Percentiles rank a stretch among this genome's conserved stretches.
Evolutionary conservation across 164 flowering plant genomes (phyloP).

Genomic region (Protea cynaroides): DNA sequence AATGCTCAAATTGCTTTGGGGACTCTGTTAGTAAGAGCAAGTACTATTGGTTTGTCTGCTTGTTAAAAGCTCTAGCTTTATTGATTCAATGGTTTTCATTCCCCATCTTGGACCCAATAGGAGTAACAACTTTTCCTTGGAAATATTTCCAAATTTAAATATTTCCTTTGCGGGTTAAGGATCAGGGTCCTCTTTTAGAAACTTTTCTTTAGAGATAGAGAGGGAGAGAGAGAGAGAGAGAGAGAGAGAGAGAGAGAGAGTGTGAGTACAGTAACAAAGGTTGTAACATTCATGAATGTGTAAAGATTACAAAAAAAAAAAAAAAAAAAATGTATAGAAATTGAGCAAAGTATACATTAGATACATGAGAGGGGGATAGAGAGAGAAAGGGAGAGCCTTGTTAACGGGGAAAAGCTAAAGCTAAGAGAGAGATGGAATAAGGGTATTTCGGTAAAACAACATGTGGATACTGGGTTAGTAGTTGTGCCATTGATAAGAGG

Average conservation of each 20-base stretch:
- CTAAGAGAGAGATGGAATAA: slow-evolving; percentile 6
- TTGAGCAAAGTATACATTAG: slow-evolving; percentile 17
- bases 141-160: not conserved
- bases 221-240: not conserved
- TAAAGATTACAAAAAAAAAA: slow-evolving; percentile 30
- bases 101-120: not conserved
- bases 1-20: not conserved
- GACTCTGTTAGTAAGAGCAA: not conserved
- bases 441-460: slow-evolving; percentile 9
- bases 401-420: slow-evolving; percentile 11
- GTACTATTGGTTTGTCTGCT: too few relatives aligned
- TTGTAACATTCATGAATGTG: slow-evolving; percentile 13
- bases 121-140: not conserved
- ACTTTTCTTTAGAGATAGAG: too few relatives aligned
- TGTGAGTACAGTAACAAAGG: not conserved
- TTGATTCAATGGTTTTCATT: not conserved
- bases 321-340: slow-evolving; percentile 28
- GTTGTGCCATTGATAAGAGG: not conserved
- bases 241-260: not conserved
- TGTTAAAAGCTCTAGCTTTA: not conserved
- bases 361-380: slow-evolving; percentile 15
- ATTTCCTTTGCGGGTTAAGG: not conserved
- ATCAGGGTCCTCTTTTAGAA: not conserved
- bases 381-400: not conserved
- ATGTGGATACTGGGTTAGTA: slow-evolving; percentile 3